phyloP scores from a whole-genome alignment of 2,329 filamentous ascomycete species.

The Alternaria longipes region DNA sequence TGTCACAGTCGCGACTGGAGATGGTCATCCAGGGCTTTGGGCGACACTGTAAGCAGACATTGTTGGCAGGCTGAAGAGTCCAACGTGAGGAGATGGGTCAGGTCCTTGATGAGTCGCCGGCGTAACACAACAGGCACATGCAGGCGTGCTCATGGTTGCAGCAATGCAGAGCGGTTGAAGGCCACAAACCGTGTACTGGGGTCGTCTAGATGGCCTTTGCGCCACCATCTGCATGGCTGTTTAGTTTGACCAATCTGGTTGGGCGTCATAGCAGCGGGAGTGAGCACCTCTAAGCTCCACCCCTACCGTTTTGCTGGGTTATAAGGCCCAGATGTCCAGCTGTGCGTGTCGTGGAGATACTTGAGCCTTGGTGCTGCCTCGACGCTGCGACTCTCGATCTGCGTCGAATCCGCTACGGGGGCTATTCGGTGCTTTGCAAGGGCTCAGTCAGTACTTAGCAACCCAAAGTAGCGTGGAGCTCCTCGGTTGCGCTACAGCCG shows the following conservation, averaged over 20 bases:
- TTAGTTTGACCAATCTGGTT: slow-evolving; percentile 15
- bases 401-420: neutral
- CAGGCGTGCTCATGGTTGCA: slow-evolving; percentile 6
- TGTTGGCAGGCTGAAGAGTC: neutral
- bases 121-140: slow-evolving; percentile 7
- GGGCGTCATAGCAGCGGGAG: slow-evolving; percentile 20
- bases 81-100: neutral
- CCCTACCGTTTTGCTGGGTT: slow-evolving; percentile 11
- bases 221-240: slow-evolving; percentile 12
- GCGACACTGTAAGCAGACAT: neutral
- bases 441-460: neutral
- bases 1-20: neutral
- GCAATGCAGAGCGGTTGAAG: neutral
- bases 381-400: neutral
- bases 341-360: slow-evolving; percentile 13
- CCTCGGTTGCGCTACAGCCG: slow-evolving; percentile 1
- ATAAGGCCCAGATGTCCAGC: slow-evolving; percentile 29
- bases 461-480: neutral
- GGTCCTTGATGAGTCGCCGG: neutral
- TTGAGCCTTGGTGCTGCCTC: neutral
- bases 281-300: slow-evolving; percentile 9
- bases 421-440: neutral
- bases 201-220: slow-evolving; percentile 19
- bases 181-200: slow-evolving; percentile 19
- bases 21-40: neutral